Base-by-base conservation (phyloP, 176 grass and related monocot genomes). In the Aegilops sharonensis region DNA sequence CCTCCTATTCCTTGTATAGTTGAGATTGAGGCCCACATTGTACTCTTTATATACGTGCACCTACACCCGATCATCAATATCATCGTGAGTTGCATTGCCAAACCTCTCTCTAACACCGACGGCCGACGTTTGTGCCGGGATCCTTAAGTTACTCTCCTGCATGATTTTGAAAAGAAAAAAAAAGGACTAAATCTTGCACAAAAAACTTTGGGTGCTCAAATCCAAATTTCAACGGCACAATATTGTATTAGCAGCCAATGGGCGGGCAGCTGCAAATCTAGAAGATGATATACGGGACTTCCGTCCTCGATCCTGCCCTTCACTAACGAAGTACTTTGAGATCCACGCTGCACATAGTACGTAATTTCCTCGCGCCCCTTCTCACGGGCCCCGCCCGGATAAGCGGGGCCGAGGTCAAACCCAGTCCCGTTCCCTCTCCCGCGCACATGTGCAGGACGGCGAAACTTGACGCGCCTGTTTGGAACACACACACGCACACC, bases 381-480 rank as follows among this genome's bases (percentile, higher is more conserved):
- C 43, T 81, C 70, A 78, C 88, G 64, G 63, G 71, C 20, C 63
- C 36, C 57, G 52, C 5, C 77, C 78, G 61, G 29, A 65, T 72
- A 73, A 73, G 71, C 83, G 52, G 87, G 74, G 81, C 81, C 27
- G 21, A 12, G 27, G 88, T 81, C 79, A 81, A 81, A 36, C 11
- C 63, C n/a, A 24, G 78, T 90, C 88, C 63, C 29, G 4, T 36
- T 42, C n/a, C 14, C 39, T 79, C 78, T 72, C 68, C 50, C 47
- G 8, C 40, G 74, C 20, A 37, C 23, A 71, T 37, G 66, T 36
- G 11, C 20, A 27, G 1, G 30, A 65, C 60, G 36, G 34, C 52
- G 48, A 52, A 52, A 15, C 76, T 78, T 78, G 76, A 73, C 39
- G 70, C 21, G 4, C 60, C 60, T 39, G 14, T 25, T 71, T 25